These are phyloP conservation scores for Inga laurina DNA, from an alignment of 306 rosid genomes.

Conservation along the genomic window DNA sequence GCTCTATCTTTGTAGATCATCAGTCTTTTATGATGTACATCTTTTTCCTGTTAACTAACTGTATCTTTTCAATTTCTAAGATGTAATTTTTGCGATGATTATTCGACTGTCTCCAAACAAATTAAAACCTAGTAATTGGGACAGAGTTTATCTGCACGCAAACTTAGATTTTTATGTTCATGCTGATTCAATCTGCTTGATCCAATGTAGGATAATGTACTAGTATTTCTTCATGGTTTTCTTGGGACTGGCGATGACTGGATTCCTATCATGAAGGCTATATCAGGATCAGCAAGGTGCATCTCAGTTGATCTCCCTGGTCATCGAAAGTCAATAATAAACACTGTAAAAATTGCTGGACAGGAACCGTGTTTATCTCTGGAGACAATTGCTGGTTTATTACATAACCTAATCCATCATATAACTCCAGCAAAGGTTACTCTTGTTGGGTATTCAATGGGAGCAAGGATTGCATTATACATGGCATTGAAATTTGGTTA, in stretches of 20 bases:
- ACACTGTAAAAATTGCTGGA: constrained; percentile 29
- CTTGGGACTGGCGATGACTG: constrained; percentile 95
- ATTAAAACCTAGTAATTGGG: background rate
- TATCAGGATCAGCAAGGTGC: constrained; percentile 80
- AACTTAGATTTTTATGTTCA: constrained; percentile 20
- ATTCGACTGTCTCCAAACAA: background rate
- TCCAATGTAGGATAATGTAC: constrained; percentile 67
- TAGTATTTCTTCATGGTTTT: constrained; percentile 91
- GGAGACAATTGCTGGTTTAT: constrained; percentile 61
- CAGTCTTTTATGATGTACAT: background rate
- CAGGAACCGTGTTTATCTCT: constrained; percentile 53
- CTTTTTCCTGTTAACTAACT: background rate
- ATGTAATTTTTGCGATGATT: background rate
- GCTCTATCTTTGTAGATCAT: background rate
- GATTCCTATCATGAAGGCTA: constrained; percentile 76
- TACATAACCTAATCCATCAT: constrained; percentile 49
- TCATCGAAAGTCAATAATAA: constrained; percentile 71
- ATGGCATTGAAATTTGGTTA: constrained; percentile 74
- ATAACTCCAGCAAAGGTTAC: constrained; percentile 68
- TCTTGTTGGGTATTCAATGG: constrained; percentile 91
- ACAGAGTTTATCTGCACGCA: background rate
- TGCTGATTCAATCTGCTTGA: constrained; percentile 41
- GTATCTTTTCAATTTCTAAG: background rate
- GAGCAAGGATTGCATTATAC: constrained; percentile 83
- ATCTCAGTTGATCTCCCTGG: constrained; percentile 92